Evolutionary conservation across 2,329 filamentous ascomycete species (phyloP).

Genomic region (Rugonectria rugulosa): DNA sequence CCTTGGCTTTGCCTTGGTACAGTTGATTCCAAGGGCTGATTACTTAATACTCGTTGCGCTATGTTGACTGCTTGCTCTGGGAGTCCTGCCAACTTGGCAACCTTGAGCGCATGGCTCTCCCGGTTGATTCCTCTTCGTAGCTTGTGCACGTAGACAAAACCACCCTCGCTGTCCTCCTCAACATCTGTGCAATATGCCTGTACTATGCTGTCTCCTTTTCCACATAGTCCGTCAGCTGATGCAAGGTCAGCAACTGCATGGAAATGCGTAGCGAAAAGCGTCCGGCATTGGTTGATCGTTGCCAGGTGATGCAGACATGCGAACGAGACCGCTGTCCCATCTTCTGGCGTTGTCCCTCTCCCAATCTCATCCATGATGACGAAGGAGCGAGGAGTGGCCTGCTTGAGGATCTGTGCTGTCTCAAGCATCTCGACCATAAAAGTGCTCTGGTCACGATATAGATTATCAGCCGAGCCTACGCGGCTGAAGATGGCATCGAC

Average conservation of each 20-base stretch:
- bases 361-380: constrained; percentile 99
- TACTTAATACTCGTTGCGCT: constrained; percentile 65
- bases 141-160: constrained; percentile 87
- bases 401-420: constrained; percentile 86
- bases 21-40: constrained; percentile 10
- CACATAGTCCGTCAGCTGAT: constrained; percentile 54
- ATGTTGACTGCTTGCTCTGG: constrained; percentile 75
- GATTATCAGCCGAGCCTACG: constrained; percentile 90
- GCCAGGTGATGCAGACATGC: constrained; percentile 87
- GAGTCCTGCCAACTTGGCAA: constrained; percentile 86
- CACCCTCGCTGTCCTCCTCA: constrained; percentile 71
- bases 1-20: constrained; percentile 6
- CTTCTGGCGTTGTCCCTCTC: constrained; percentile 90
- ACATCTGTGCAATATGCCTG: constrained; percentile 91
- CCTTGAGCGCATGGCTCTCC: constrained; percentile 90
- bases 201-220: constrained; percentile 52
- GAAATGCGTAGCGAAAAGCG: constrained; percentile 95
- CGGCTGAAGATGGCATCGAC: constrained; percentile 97
- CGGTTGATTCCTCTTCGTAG: constrained; percentile 84
- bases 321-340: constrained; percentile 89
- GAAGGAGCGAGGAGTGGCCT: constrained; percentile 84
- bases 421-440: constrained; percentile 99
- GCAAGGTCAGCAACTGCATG: constrained; percentile 85
- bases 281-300: constrained; percentile 77
- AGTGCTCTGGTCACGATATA: constrained; percentile 94